Evolutionary conservation across 192 early-diverging fungal genomes (phyloP).

Genomic region (Linnemannia schmuckeri): DNA sequence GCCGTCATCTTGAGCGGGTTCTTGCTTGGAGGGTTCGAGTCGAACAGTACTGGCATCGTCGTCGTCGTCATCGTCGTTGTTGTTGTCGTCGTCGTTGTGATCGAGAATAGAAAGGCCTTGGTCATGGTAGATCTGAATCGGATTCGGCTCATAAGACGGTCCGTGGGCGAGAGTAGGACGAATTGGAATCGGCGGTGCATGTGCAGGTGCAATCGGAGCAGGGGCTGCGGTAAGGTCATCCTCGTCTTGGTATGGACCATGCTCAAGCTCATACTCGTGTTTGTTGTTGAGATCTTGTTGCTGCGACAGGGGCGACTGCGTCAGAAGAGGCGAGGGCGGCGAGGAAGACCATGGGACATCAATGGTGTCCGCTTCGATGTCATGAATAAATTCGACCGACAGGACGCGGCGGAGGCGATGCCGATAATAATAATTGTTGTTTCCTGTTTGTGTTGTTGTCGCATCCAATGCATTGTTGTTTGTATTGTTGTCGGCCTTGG

Average conservation of each 20-base stretch:
- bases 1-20: not conserved
- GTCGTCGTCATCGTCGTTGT: not conserved
- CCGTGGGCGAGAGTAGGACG: not conserved
- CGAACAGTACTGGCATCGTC: not conserved
- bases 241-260: not conserved
- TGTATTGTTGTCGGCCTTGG: not conserved
- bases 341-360: slow-evolving; percentile 1
- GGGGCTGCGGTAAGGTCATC: not conserved
- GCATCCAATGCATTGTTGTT: not conserved
- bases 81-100: not conserved
- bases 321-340: not conserved
- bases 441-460: not conserved
- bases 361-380: not conserved
- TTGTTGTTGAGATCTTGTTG: not conserved
- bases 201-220: not conserved
- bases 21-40: not conserved
- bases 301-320: slow-evolving; percentile 5
- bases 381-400: not conserved
- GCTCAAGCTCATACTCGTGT: not conserved
- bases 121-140: not conserved
- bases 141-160: not conserved
- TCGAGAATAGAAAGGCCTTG: not conserved
- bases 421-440: not conserved
- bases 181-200: not conserved
- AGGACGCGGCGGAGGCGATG: slow-evolving; percentile 4